phyloP scores from a whole-genome alignment of 495 filamentous ascomycete genomes.

The Hyaloscypha hepaticicola region DNA sequence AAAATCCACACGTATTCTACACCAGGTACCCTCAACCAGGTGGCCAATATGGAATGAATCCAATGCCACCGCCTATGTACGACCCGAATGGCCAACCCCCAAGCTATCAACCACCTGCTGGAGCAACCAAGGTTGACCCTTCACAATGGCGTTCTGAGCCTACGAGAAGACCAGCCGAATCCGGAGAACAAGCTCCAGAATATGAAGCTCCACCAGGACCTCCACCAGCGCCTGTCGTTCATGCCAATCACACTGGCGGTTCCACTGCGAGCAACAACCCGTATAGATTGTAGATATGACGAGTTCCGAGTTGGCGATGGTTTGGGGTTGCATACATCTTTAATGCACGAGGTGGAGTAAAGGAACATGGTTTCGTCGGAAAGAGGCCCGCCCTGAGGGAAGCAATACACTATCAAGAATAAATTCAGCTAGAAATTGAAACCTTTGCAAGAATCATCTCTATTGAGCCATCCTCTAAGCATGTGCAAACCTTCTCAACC shows the following conservation, averaged over 20 bases:
- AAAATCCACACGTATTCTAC: constrained; percentile 40
- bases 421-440: constrained; percentile 28
- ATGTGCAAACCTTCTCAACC: constrained; percentile 41
- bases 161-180: constrained; percentile 27
- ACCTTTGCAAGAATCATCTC: constrained; percentile 20
- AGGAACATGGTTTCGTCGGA: constrained; percentile 13
- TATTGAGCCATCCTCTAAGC: constrained; percentile 26
- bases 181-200: constrained; percentile 38
- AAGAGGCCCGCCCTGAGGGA: constrained; percentile 1
- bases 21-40: constrained; percentile 30
- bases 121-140: constrained; percentile 57
- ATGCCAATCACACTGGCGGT: constrained; percentile 23
- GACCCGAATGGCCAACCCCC: constrained; percentile 49
- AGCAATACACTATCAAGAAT: constrained; percentile 31
- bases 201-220: constrained; percentile 43
- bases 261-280: constrained; percentile 32
- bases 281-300: constrained; percentile 25
- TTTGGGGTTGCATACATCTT: constrained; percentile 11
- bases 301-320: not conserved
- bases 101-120: constrained; percentile 53
- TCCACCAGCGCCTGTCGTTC: constrained; percentile 41
- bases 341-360: constrained; percentile 24
- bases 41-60: constrained; percentile 53
- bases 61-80: constrained; percentile 31
- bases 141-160: constrained; percentile 43